Evolutionary conservation across 306 rosid genomes (phyloP).

Genomic region (Dalbergia cultrata): DNA sequence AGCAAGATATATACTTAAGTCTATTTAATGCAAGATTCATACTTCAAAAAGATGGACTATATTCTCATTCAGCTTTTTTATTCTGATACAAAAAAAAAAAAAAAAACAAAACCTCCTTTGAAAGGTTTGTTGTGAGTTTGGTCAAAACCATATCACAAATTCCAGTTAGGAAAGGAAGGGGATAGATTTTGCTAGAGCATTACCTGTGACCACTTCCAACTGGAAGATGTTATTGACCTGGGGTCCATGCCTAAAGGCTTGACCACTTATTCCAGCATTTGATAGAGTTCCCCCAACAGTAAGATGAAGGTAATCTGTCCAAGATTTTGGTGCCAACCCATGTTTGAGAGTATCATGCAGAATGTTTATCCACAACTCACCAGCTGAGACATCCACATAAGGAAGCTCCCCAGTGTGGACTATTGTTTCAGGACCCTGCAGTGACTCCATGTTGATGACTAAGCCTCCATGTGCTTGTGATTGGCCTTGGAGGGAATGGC

Average conservation of each 20-base stretch:
- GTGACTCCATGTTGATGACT: slow-evolving; percentile 85
- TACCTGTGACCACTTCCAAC: slow-evolving; percentile 94
- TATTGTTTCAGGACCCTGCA: slow-evolving; percentile 58
- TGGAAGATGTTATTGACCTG: slow-evolving; percentile 84
- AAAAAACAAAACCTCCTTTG: background rate
- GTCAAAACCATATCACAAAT: background rate
- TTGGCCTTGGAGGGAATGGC: slow-evolving; percentile 89
- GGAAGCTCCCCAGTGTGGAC: slow-evolving; percentile 64
- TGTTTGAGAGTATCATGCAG: slow-evolving; percentile 81
- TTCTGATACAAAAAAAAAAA: background rate
- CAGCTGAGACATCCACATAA: slow-evolving; percentile 89
- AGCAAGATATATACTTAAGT: background rate
- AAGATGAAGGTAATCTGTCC: slow-evolving; percentile 97
- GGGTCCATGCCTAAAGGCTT: slow-evolving; percentile 95
- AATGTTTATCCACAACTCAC: slow-evolving; percentile 93
- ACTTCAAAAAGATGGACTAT: background rate
- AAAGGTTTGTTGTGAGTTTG: background rate
- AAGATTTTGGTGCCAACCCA: slow-evolving; percentile 94
- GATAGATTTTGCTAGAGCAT: slow-evolving; percentile 27
- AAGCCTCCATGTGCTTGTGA: slow-evolving; percentile 81
- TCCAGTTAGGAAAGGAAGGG: slow-evolving; percentile 18
- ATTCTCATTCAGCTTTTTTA: background rate
- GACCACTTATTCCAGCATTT: slow-evolving; percentile 95
- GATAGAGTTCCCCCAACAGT: slow-evolving; percentile 98
- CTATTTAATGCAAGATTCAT: slow-evolving; percentile 25